These are phyloP conservation scores for Grosmannia huntii DNA, from an alignment of 2,329 filamentous ascomycete genomes.

Conservation along the genomic window DNA sequence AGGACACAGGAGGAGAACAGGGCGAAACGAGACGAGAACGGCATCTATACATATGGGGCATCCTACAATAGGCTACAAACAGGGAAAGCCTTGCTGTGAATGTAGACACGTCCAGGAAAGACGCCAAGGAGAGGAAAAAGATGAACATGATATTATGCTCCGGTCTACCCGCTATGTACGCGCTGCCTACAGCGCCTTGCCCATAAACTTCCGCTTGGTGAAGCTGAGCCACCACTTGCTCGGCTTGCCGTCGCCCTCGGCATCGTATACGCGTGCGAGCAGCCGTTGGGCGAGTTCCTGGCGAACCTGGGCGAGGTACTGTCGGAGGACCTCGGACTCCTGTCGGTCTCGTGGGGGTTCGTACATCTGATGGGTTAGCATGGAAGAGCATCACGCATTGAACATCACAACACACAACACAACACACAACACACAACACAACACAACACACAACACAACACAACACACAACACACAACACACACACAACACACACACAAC, in stretches of 20 bases:
- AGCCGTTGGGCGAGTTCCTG: constrained; percentile 80
- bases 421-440: no score
- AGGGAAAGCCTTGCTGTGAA: no score
- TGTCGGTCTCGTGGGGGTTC: constrained; percentile 77
- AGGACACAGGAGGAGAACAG: not conserved
- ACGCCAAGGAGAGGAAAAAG: not conserved
- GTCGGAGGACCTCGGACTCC: constrained; percentile 75
- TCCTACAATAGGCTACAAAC: not conserved
- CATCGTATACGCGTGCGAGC: constrained; percentile 76
- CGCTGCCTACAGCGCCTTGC: constrained; percentile 57
- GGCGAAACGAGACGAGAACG: not conserved
- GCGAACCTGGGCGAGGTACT: constrained; percentile 84
- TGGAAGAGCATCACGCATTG: no score
- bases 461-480: no score
- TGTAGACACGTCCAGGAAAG: no score
- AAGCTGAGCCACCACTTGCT: constrained; percentile 97
- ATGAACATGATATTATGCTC: not conserved
- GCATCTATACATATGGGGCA: not conserved
- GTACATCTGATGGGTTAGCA: constrained; percentile 52
- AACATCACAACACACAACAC: no score
- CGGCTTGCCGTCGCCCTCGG: constrained; percentile 55
- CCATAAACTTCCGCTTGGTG: constrained; percentile 99
- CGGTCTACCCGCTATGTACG: no score
- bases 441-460: no score
- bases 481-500: no score